Base-by-base conservation (phyloP, 2,329 filamentous ascomycete species). In the Aureobasidium sp. region DNA sequence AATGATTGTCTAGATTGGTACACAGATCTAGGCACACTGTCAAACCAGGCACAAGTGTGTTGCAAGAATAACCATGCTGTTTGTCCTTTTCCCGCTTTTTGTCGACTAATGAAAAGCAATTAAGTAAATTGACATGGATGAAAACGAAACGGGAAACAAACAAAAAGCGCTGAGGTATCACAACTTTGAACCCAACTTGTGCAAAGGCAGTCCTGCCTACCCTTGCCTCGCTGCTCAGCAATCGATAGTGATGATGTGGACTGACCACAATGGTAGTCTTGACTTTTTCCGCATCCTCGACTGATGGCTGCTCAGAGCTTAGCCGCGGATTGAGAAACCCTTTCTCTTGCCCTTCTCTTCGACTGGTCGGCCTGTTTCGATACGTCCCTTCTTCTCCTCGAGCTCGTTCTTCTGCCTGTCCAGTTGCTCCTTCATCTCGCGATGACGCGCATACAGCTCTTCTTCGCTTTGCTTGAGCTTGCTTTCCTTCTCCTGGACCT, bases 361-460 rank as follows among this genome's bases (percentile, higher is more conserved):
- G 79, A 97, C 80, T 67, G 94, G 94, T 75, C 94, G 85, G 73
- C 94, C 94, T 75, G 89, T 96, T 79, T 99, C 94, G 80, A 99
- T 82, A 71, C 94, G 88, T 68, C 85, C 78, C 83, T 99, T 99
- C 90, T 97, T 99, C 81, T 99, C 94, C 76, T 99, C 94, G 73
- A 99, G 85, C 77, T 99, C 94, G 76, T 85, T 78, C 75, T 92
- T 88, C 82, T 97, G 93, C 74, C 92, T 87, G 73, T 99, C 94
- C 71, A 99, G 85, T 78, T 97, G 93, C 75, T 99, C 94, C 84
- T 97, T 99, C 94, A 99, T 99, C 82, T 99, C 94, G 75, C 93
- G 88, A 82, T 99, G 94, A 70, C 94, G 89, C 68, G 94, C 92
- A 74, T 97, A 97, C 63, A 99, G 82, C 82, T 99, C 94, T 77